These are phyloP conservation scores for Pestalotiopsis sp. DNA, from an alignment of 2,329 filamentous ascomycete genomes.

Conservation along the genomic window DNA sequence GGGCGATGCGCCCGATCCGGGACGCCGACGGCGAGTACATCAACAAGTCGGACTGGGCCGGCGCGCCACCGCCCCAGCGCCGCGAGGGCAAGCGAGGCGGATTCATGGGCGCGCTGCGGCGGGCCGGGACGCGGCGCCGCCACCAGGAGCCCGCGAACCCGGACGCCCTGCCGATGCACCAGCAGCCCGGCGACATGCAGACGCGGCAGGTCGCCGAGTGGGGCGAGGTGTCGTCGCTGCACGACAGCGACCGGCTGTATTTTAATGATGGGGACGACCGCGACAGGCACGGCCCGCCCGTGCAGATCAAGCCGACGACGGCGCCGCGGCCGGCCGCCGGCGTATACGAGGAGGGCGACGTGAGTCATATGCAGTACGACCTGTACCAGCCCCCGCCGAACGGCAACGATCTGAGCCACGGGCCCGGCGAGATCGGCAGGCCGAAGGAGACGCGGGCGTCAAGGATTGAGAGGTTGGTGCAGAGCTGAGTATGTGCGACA, in stretches of 20 bases:
- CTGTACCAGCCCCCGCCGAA: not conserved
- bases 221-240: slow-evolving; percentile 4
- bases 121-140: not conserved
- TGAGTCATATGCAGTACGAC: not conserved
- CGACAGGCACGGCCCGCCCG: slow-evolving; percentile 2
- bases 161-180: not conserved
- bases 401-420: slow-evolving; percentile 1
- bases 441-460: not conserved
- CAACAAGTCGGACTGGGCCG: not conserved
- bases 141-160: not conserved
- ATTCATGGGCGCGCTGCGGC: not conserved
- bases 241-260: slow-evolving; percentile 4
- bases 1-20: not conserved
- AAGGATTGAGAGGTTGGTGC: not conserved
- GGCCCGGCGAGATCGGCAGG: not conserved
- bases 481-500: not conserved
- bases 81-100: slow-evolving; percentile 1
- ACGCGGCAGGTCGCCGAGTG: not conserved
- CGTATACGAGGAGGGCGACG: not conserved
- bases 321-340: not conserved
- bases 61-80: not conserved
- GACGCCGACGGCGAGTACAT: slow-evolving; percentile 6
- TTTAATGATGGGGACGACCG: not conserved
- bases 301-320: slow-evolving; percentile 3
- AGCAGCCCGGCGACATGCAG: slow-evolving; percentile 4